Base-by-base conservation (phyloP, 495 filamentous ascomycete species). In the Xylaria palmicola region DNA sequence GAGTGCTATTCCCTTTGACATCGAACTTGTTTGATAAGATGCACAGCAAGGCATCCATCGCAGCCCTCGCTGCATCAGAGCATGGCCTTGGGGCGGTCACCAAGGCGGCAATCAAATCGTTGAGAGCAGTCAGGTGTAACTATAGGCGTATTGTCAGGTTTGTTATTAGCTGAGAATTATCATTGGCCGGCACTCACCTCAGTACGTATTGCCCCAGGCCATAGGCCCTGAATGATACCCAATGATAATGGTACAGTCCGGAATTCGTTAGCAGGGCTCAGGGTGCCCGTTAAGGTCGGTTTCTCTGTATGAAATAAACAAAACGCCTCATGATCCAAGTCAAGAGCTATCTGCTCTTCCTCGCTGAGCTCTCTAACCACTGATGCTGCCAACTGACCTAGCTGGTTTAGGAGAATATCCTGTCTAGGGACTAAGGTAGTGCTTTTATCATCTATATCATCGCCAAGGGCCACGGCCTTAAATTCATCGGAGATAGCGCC, bases 141-240 rank as follows among this genome's bases (percentile, higher is more conserved):
- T 72, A 60, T 17, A 41, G 8, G 5, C 6, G 6, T 26, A 6
- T 39, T 10, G n/a, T 54, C 12, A 60, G 37, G 15, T 6, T 15
- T 8, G 0, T 40, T 40, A 17, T 17, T 22, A 12, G 6, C 13
- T 20, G 1, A 12, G 17, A 13, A 41, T 24, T 24, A 26, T 29
- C 4, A 27, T 7, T 30, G 1, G 49, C 10, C 19, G 15, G 29
- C 6, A 66, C 77, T 62, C 65, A 81, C 79, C 54, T 74, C 45
- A 34, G 63, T 47, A 12, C 44, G 54, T 63, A 81, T 62, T 19
- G 72, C 72, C 3, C 59, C 64, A 6, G 79, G 77, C 63, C 74
- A 66, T 29, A 81, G 63, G 12, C 77, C 79, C 53, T 78, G 69
- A 8, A 81, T 57, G 1, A 81, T 71, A 9, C 79, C 78, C 43